Evolutionary conservation across 75 land plant species (phyloP).

Genomic region (Cryptomeria japonica): DNA sequence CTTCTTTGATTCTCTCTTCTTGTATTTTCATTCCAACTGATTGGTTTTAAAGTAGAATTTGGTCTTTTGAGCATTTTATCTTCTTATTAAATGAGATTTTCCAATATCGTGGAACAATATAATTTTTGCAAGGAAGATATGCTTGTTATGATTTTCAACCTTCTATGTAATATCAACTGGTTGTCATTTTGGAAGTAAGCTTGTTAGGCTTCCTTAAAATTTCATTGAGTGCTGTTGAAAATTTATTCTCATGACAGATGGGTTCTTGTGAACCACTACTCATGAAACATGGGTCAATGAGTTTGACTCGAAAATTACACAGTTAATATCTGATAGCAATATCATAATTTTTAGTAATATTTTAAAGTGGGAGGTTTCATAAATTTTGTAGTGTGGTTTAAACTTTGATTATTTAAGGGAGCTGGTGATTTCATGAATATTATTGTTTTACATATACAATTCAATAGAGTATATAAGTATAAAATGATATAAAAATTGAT

Average conservation of each 20-base stretch:
- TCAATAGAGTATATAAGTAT: no score
- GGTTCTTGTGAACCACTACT: no score
- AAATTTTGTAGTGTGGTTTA: no score
- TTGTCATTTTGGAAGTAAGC: background rate
- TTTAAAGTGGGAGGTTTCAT: background rate
- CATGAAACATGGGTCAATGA: no score
- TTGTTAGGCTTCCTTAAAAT: no score
- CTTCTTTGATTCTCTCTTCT: background rate
- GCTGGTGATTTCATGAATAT: no score
- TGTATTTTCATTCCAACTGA: background rate
- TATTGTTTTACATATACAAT: no score
- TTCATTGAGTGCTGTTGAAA: background rate
- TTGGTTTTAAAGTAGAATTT: background rate
- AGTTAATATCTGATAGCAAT: no score
- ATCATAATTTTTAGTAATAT: background rate
- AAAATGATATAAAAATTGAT: no score
- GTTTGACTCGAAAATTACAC: no score
- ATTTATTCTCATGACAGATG: no score
- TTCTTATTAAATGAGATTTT: background rate
- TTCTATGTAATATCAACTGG: background rate
- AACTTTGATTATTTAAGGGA: no score
- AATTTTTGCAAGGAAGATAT: constrained; percentile 2
- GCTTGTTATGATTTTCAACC: background rate
- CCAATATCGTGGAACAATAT: background rate
- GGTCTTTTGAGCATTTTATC: background rate